phyloP scores from a whole-genome alignment of 768 basidiomycete genomes.

The Kwoniella mangroviensis region DNA sequence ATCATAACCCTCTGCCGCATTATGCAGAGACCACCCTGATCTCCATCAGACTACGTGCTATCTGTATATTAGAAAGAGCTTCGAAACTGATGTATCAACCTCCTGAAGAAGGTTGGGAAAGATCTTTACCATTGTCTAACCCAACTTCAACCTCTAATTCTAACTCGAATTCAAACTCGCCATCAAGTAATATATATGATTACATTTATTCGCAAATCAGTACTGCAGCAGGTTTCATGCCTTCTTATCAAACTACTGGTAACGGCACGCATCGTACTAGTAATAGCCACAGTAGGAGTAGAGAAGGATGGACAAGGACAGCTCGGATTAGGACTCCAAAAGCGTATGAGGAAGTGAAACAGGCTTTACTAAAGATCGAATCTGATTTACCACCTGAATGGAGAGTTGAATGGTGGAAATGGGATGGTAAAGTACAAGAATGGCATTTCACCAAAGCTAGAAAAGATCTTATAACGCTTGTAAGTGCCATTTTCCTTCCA shows the following conservation, averaged over 20 bases:
- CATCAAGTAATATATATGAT: conserved; percentile 35
- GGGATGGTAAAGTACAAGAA: conserved; percentile 40
- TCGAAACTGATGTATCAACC: conserved; percentile 48
- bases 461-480: conserved; percentile 38
- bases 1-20: conserved; percentile 22
- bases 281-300: background rate
- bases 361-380: conserved; percentile 41
- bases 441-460: conserved; percentile 39
- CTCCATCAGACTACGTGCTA: conserved; percentile 33
- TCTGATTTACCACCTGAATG: conserved; percentile 40
- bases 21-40: conserved; percentile 30
- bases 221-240: conserved; percentile 11
- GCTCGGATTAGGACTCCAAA: conserved; percentile 44
- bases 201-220: conserved; percentile 29
- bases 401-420: conserved; percentile 40
- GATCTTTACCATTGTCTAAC: conserved; percentile 1
- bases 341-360: conserved; percentile 43
- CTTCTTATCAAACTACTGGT: conserved; percentile 1
- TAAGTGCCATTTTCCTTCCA: conserved; percentile 21
- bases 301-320: conserved; percentile 35
- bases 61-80: conserved; percentile 42
- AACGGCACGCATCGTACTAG: background rate
- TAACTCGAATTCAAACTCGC: conserved; percentile 1
- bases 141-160: background rate
- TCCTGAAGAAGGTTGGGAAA: conserved; percentile 41